Percentiles rank a stretch among this genome's conserved stretches.
phyloP scores from a whole-genome alignment of 2,329 filamentous ascomycete species.

The Claviceps maximensis region DNA sequence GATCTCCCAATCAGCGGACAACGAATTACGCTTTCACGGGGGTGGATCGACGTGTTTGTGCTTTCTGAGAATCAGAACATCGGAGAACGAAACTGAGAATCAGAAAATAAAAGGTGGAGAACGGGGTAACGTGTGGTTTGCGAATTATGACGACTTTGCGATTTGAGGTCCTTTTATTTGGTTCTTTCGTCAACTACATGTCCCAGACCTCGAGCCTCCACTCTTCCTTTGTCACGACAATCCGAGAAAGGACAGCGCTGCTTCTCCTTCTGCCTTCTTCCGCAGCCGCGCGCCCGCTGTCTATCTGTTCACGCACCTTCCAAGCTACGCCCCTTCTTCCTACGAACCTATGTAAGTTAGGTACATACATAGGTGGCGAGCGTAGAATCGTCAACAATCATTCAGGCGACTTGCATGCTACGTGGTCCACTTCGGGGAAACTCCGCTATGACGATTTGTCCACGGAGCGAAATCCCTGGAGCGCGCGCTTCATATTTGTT shows the following conservation, averaged over 20 bases:
- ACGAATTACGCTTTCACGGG: background rate
- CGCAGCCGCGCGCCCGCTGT: background rate
- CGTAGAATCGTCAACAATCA: background rate
- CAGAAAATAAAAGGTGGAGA: background rate
- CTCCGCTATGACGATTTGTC: conserved; percentile 1
- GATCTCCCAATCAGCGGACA: background rate
- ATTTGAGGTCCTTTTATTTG: background rate
- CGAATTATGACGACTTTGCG: background rate
- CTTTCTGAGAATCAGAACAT: background rate
- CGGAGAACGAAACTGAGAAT: background rate
- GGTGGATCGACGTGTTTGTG: background rate
- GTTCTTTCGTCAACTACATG: background rate
- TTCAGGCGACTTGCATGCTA: conserved; percentile 3
- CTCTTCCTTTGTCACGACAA: background rate
- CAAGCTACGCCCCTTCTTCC: background rate
- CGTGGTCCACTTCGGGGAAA: conserved; percentile 1
- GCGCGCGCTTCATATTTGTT: background rate
- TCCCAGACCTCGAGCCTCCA: background rate
- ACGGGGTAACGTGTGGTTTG: background rate
- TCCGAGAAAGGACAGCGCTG: background rate
- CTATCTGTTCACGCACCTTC: background rate
- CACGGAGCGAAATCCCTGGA: background rate
- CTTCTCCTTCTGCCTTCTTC: background rate
- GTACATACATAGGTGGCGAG: background rate
- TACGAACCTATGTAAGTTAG: background rate